Evolutionary conservation across 768 basidiomycete species (phyloP), one percentile per base, ranked within the genome.

Genomic region (Stropharia rugosoannulata): DNA sequence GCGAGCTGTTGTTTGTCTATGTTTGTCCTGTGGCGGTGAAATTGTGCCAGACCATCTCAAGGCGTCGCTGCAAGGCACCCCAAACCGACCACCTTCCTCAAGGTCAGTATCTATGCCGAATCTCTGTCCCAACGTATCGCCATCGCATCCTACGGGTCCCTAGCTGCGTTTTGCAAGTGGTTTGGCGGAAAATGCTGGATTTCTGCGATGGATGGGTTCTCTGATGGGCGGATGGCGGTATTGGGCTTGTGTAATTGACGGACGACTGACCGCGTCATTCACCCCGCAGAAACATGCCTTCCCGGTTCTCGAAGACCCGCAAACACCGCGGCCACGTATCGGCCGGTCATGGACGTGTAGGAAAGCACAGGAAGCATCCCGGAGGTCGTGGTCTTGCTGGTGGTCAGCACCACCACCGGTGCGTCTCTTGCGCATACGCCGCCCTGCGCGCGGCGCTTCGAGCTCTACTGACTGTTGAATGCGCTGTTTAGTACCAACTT

Each of bases 361-460:
- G 97, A 66, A 98, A 98, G 86, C 97, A 99, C 86, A 91, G 97
- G 75, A 98, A 98, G 78, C 96, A 98, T 73, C 97, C 97, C 54
- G 97, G 97, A 81, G 97, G 97, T 92, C 93, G 97, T 78, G 97
- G 97, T 97, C 91, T 98, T 71, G 93, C 94, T 80, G 97, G 97
- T 93, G 97, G 97, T 86, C 82, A 87, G 79, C 96, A 98, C 80
- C 97, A 99, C 83, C 97, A 99, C 87, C 81, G 91, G 91, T 93
- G 70, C 67, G 90, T 80, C 44, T 43, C 18, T 40, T 45, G n/a
- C 19, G 54, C 35, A 46, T 5, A 52, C 18, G 11, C 15, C 9
- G 16, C 37, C 36, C 13, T 18, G 12, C 32, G 16, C 4, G n/a
- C 16, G 11, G 8, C 18, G 41, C 18, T 7, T 46, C 10, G 9